Conservation (phyloP, 1,284 basidiomycete genomes). For the Polyporus tsugae region DNA sequence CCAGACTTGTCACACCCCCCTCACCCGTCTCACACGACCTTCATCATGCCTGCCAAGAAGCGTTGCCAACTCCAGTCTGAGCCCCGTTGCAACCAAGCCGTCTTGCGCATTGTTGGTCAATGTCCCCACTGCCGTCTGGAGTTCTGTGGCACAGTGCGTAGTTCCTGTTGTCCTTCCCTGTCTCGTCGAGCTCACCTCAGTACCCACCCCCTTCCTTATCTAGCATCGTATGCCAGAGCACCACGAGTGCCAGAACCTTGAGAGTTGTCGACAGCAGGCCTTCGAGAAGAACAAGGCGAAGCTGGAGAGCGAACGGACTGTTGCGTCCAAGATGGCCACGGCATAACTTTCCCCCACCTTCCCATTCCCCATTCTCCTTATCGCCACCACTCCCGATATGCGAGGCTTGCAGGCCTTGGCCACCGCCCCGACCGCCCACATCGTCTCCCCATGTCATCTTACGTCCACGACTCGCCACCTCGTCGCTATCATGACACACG, state of each 20-base stretch:
- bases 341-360: slow-evolving; percentile 54
- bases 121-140: slow-evolving; percentile 80
- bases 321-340: slow-evolving; percentile 83
- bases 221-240: slow-evolving; percentile 88
- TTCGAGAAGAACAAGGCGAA: slow-evolving; percentile 88
- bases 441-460: slow-evolving; percentile 29
- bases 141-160: slow-evolving; percentile 81
- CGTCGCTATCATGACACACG: slow-evolving; percentile 38
- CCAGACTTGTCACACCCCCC: slow-evolving; percentile 23
- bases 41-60: slow-evolving; percentile 80
- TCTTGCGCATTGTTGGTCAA: slow-evolving; percentile 81
- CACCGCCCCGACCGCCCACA: slow-evolving; percentile 23
- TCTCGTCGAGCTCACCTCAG: background rate
- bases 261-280: slow-evolving; percentile 84
- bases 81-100: slow-evolving; percentile 78
- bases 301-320: slow-evolving; percentile 87
- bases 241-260: slow-evolving; percentile 80
- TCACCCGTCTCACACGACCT: slow-evolving; percentile 36
- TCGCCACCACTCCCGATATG: slow-evolving; percentile 13
- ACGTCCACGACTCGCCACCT: slow-evolving; percentile 33
- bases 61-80: slow-evolving; percentile 80
- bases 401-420: slow-evolving; percentile 30
- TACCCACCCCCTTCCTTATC: background rate
- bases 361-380: slow-evolving; percentile 25
- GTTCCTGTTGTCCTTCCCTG: slow-evolving; percentile 7